These are phyloP conservation scores for Pestalotiopsis sp. DNA, from an alignment of 2,329 filamentous ascomycete species.

Conservation along the genomic window DNA sequence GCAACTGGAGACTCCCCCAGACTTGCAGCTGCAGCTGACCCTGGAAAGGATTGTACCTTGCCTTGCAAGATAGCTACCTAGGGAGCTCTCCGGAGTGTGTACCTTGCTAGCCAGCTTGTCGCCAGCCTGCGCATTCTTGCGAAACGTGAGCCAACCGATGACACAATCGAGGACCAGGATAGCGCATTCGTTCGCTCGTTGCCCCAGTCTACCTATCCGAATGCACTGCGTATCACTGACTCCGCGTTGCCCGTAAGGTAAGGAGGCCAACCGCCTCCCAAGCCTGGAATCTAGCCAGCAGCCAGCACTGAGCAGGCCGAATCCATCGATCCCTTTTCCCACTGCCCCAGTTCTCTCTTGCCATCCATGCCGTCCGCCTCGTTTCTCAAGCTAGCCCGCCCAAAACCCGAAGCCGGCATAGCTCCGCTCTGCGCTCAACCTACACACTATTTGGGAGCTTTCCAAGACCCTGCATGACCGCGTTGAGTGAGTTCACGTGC, in stretches of 20 bases:
- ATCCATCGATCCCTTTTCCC: not conserved
- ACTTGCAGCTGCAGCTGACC: not conserved
- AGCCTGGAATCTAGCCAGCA: too few relatives aligned
- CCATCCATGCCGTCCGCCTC: not conserved
- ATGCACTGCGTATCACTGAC: too few relatives aligned
- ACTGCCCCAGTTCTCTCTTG: not conserved
- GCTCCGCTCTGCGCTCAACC: not conserved
- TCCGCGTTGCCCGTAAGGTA: too few relatives aligned
- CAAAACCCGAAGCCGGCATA: not conserved
- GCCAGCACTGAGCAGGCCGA: not conserved
- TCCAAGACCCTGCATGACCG: not conserved
- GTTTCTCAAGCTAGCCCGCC: not conserved
- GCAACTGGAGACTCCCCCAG: not conserved
- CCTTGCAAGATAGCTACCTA: not conserved
- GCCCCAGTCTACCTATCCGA: too few relatives aligned
- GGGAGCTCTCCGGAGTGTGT: not conserved
- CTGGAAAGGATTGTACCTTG: not conserved
- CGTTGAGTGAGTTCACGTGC: not conserved
- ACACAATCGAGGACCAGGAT: constrained; percentile 9
- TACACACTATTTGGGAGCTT: not conserved
- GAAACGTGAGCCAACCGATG: constrained; percentile 5
- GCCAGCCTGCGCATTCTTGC: not conserved
- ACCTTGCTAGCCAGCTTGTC: not conserved
- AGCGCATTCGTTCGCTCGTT: not conserved
- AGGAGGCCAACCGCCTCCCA: too few relatives aligned